phyloP scores from a whole-genome alignment of 2,329 filamentous ascomycete species.

The Cladophialophora immunda region DNA sequence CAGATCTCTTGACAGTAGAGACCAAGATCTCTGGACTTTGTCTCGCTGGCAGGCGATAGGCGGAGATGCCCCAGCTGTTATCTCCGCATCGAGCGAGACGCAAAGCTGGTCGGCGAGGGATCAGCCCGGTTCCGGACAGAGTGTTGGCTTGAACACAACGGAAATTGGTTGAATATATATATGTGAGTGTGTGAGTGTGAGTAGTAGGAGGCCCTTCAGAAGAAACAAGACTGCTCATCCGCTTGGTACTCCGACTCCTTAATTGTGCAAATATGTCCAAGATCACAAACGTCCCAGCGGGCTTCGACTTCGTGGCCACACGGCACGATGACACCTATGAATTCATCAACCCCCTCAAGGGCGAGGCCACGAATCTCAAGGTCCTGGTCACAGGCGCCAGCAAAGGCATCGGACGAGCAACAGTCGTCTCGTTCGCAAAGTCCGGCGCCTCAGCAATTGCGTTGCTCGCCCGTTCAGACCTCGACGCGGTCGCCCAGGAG shows the following conservation, averaged over 20 bases:
- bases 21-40: no score
- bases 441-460: conserved; percentile 57
- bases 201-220: not conserved
- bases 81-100: not conserved
- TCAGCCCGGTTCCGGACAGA: not conserved
- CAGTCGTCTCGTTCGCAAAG: conserved; percentile 44
- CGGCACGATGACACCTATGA: conserved; percentile 62
- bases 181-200: not conserved
- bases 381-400: conserved; percentile 51
- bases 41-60: not conserved
- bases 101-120: not conserved
- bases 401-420: conserved; percentile 48
- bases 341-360: conserved; percentile 53
- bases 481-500: conserved; percentile 49
- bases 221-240: not conserved
- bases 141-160: not conserved
- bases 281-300: conserved; percentile 4
- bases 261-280: not conserved
- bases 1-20: no score
- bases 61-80: not conserved
- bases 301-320: conserved; percentile 15
- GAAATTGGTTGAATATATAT: not conserved
- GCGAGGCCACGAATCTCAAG: conserved; percentile 43
- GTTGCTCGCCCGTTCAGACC: conserved; percentile 61
- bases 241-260: not conserved